Conservation (phyloP, 345 rosid genomes). For the Gossypium mustelinum region DNA sequence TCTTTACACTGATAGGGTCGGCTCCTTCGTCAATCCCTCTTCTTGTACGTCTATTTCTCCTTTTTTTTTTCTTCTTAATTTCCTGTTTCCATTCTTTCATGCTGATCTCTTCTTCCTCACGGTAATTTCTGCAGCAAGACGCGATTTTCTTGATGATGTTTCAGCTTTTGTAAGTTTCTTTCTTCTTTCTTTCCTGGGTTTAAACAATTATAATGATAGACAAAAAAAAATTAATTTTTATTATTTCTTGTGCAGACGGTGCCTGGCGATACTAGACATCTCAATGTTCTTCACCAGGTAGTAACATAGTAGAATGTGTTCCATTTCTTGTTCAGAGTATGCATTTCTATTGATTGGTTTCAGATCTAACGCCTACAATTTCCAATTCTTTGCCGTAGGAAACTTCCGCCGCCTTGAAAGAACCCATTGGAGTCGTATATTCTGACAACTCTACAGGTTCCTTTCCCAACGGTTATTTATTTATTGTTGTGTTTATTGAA, state of each 20-base stretch:
- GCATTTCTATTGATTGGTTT: not conserved
- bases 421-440: constrained; percentile 53
- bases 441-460: constrained; percentile 30
- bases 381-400: constrained; percentile 40
- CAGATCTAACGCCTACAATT: constrained; percentile 27
- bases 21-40: constrained; percentile 2
- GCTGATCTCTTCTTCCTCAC: not conserved
- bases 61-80: not conserved
- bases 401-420: constrained; percentile 43
- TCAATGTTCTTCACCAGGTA: constrained; percentile 78
- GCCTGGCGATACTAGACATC: constrained; percentile 45
- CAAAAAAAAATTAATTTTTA: not conserved
- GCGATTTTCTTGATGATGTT: constrained; percentile 66
- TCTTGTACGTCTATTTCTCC: constrained; percentile 7
- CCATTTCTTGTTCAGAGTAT: not conserved
- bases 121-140: constrained; percentile 44
- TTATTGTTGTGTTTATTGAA: not conserved
- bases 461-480: not conserved
- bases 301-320: not conserved
- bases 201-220: not conserved
- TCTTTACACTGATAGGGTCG: constrained; percentile 55
- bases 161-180: constrained; percentile 50
- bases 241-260: constrained; percentile 41
- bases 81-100: constrained; percentile 7
- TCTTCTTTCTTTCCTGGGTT: not conserved